Evolutionary conservation across 495 filamentous ascomycete genomes (phyloP).

Genomic region (Pseudevernia furfuracea): DNA sequence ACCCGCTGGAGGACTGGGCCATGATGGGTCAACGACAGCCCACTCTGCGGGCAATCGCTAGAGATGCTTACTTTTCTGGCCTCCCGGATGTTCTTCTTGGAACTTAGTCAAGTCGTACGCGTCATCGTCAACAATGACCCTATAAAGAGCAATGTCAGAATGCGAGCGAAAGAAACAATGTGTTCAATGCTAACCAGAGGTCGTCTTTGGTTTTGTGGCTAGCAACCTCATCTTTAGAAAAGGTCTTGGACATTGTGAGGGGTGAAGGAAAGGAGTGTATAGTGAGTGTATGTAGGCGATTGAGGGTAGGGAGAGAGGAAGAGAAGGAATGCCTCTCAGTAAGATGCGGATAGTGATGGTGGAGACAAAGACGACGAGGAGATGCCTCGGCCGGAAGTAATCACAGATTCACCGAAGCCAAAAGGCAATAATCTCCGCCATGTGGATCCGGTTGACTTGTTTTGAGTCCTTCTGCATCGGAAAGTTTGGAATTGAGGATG

Average conservation of each 20-base stretch:
- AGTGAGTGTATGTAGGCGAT: neutral
- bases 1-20: slow-evolving; percentile 72
- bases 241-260: slow-evolving; percentile 74
- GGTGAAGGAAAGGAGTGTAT: neutral
- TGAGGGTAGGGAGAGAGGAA: neutral
- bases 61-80: slow-evolving; percentile 75
- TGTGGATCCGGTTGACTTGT: neutral
- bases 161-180: neutral
- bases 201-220: slow-evolving; percentile 80
- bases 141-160: neutral
- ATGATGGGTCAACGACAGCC: slow-evolving; percentile 10
- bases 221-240: slow-evolving; percentile 76
- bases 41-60: neutral
- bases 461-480: neutral
- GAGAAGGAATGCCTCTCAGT: neutral
- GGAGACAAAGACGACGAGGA: neutral
- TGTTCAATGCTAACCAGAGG: slow-evolving; percentile 46
- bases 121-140: slow-evolving; percentile 83
- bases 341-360: neutral
- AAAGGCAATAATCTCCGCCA: neutral
- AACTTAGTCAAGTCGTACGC: slow-evolving; percentile 96
- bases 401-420: neutral
- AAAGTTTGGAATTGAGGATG: neutral
- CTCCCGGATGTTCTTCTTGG: slow-evolving; percentile 88
- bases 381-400: slow-evolving; percentile 14